phyloP scores from a whole-genome alignment of 331 rosid genomes.

The Prunus yedoensis region DNA sequence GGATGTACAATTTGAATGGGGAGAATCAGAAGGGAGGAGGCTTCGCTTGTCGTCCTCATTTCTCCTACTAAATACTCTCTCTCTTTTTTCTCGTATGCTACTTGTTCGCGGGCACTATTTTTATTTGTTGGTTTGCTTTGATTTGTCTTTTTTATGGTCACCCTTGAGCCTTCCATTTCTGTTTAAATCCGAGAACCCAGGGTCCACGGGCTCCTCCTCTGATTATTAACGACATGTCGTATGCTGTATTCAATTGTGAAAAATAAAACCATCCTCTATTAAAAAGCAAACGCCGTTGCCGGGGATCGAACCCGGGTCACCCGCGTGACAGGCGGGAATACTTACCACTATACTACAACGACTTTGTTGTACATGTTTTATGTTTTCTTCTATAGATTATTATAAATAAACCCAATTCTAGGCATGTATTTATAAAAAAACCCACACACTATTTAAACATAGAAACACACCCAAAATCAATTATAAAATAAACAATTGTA shows the following conservation, averaged over 20 bases:
- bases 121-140: background rate
- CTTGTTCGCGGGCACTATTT: background rate
- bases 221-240: background rate
- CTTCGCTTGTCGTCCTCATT: background rate
- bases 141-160: too few relatives aligned
- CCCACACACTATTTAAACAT: too few relatives aligned
- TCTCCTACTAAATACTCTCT: background rate
- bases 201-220: background rate
- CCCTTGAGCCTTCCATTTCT: too few relatives aligned
- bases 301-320: conserved; percentile 99
- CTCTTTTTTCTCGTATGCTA: background rate
- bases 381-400: too few relatives aligned
- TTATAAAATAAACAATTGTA: too few relatives aligned
- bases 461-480: too few relatives aligned
- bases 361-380: conserved; percentile 13
- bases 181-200: background rate
- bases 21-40: background rate
- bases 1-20: background rate
- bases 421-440: too few relatives aligned
- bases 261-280: too few relatives aligned
- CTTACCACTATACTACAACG: conserved; percentile 99
- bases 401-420: too few relatives aligned
- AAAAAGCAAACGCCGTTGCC: conserved; percentile 50
- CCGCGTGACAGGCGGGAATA: conserved; percentile 98
- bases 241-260: too few relatives aligned